Base-by-base conservation (phyloP, 2,329 filamentous ascomycete species). In the Biscogniauxia marginata region DNA sequence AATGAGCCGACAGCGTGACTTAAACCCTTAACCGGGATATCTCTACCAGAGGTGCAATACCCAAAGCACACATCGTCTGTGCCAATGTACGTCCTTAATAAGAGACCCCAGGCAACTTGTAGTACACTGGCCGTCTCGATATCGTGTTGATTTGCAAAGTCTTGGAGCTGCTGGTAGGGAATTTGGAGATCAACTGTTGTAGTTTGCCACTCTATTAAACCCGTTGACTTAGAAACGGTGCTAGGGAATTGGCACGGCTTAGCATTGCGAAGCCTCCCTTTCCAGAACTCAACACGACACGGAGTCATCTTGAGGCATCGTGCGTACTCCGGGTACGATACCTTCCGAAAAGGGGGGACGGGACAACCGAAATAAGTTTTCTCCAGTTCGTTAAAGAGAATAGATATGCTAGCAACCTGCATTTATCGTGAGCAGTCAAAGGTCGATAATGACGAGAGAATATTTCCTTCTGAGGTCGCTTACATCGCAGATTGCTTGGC, bases 21-120 rank as follows among this genome's bases (percentile, higher is more conserved):
- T 47, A 81, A 71, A 0, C 75, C 77, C 0, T 72, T 63, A 4
- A 75, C 68, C 0, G 77, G 71, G 3, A 77, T 72, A 16, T 79
- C 75, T 4, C 80, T 72, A 0, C 78, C 79, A 0, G 71, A 67
- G 3, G 77, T 74, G 30, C 77, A 75, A 55, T 75, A 81, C 0
- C 84, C 84, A 59, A 87, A 86, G 39, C 79, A 77, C 7, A 85
- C 77, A 9, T 77, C 75, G 20, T 79, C 73, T 16, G 74, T 74
- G 1, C 81, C 81, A 3, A 81, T 77, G 60, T 84, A 86, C 1
- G 77, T 74, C 1, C 82, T 78, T 0, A 86, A 71, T 0, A 85
- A 74, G 19, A 87, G 71, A 0, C 77, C 81, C 84, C 84, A 87
- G 0, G 84, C 83, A n/a, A 84, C 75, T 21, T 81, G 78, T 3